Evolutionary conservation across 495 filamentous ascomycete genomes (phyloP).

Genomic region (Achaetomiella virescens): DNA sequence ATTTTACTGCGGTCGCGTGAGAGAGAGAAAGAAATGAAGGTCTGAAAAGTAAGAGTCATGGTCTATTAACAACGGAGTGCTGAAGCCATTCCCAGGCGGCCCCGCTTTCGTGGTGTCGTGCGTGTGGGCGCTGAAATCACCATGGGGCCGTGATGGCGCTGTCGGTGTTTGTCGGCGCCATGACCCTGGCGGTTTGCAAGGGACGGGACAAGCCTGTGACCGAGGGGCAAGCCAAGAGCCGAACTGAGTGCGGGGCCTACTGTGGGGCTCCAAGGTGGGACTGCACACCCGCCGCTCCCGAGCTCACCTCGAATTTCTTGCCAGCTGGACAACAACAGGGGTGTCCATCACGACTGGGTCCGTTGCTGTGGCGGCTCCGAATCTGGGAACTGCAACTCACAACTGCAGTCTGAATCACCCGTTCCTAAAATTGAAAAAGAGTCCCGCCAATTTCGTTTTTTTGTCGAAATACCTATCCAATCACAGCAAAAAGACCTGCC

Average conservation of each 20-base stretch:
- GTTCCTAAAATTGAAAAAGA: background rate
- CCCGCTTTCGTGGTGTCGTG: background rate
- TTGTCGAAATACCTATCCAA: background rate
- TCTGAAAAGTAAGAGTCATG: background rate
- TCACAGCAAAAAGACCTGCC: background rate
- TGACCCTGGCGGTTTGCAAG: background rate
- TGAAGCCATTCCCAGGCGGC: constrained; percentile 5
- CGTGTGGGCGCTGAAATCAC: constrained; percentile 1
- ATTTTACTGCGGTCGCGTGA: background rate
- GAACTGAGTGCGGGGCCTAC: background rate
- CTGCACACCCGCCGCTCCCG: background rate
- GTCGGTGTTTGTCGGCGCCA: background rate
- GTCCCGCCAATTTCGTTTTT: background rate
- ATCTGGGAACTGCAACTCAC: background rate
- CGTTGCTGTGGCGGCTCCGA: background rate
- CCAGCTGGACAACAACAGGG: constrained; percentile 30
- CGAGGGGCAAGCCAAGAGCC: constrained; percentile 7
- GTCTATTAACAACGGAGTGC: constrained; percentile 1
- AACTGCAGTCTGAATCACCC: background rate
- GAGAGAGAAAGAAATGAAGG: background rate
- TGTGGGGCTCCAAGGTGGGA: background rate
- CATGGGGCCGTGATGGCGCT: constrained; percentile 7
- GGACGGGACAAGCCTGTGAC: constrained; percentile 6
- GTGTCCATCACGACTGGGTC: background rate
- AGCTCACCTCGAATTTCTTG: constrained; percentile 26